Evolutionary conservation across 2,329 filamentous ascomycete genomes (phyloP).

Genomic region (Stromatinia cepivora): DNA sequence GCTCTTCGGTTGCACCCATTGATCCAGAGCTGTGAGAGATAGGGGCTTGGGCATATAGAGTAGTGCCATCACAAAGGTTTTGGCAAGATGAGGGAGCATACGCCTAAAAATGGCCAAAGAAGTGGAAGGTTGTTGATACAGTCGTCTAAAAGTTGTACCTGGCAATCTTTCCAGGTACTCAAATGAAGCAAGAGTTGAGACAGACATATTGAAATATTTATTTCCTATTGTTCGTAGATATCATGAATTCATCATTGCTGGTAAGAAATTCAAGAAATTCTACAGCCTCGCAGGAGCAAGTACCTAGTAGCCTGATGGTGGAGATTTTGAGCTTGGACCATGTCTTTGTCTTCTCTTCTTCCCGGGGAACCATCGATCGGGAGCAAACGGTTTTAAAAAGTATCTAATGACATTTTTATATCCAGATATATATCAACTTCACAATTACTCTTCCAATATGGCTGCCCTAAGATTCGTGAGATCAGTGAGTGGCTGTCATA

Average conservation of each 20-base stretch:
- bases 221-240: constrained; percentile 20
- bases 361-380: not conserved
- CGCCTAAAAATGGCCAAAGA: constrained; percentile 94
- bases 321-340: constrained; percentile 10
- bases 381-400: not conserved
- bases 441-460: constrained; percentile 42
- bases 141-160: constrained; percentile 82
- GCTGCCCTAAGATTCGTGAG: constrained; percentile 62
- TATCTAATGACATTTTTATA: constrained; percentile 2
- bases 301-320: constrained; percentile 16
- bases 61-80: constrained; percentile 93
- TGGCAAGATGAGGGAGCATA: constrained; percentile 93
- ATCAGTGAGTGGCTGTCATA: constrained; percentile 51
- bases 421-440: constrained; percentile 17
- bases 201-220: constrained; percentile 38
- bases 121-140: constrained; percentile 95
- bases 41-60: constrained; percentile 86
- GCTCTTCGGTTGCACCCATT: constrained; percentile 75
- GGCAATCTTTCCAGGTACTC: constrained; percentile 93
- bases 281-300: constrained; percentile 1
- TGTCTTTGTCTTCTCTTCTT: not conserved
- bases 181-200: constrained; percentile 62
- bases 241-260: constrained; percentile 34
- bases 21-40: constrained; percentile 75
- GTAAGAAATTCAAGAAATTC: not conserved